Conservation (phyloP, 2,329 filamentous ascomycete species). For the Aureobasidium lini region DNA sequence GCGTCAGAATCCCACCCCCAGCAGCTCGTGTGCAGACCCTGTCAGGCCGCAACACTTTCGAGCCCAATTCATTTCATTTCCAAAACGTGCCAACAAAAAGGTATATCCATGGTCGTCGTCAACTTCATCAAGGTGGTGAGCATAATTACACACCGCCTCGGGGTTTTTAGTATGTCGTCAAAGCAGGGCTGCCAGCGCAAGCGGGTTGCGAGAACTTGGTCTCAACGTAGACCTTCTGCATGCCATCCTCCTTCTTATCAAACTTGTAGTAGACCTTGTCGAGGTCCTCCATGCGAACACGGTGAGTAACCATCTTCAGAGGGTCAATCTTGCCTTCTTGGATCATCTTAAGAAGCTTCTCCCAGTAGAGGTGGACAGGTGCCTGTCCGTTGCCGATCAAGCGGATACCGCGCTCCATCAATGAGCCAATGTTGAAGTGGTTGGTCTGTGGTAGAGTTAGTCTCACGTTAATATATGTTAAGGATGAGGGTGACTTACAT, state of each 20-base stretch:
- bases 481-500: slow-evolving; percentile 34
- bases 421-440: slow-evolving; percentile 69
- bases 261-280: slow-evolving; percentile 52
- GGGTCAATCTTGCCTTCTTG: slow-evolving; percentile 64
- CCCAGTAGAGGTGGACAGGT: slow-evolving; percentile 79
- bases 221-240: slow-evolving; percentile 73
- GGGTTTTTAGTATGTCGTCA: slow-evolving; percentile 38
- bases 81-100: slow-evolving; percentile 8
- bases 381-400: slow-evolving; percentile 63
- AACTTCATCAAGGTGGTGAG: slow-evolving; percentile 11
- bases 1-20: neutral
- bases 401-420: slow-evolving; percentile 82
- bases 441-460: slow-evolving; percentile 47
- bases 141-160: neutral
- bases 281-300: slow-evolving; percentile 48
- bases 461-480: slow-evolving; percentile 15
- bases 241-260: slow-evolving; percentile 62
- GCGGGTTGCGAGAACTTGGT: slow-evolving; percentile 51
- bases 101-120: slow-evolving; percentile 9
- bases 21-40: neutral
- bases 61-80: slow-evolving; percentile 9
- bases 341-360: slow-evolving; percentile 63
- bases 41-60: slow-evolving; percentile 5
- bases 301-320: slow-evolving; percentile 72
- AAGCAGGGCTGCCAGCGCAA: slow-evolving; percentile 40